These are phyloP conservation scores for Volvox reticuliferus DNA, from an alignment of 139 green algal species.

Conservation along the genomic window DNA sequence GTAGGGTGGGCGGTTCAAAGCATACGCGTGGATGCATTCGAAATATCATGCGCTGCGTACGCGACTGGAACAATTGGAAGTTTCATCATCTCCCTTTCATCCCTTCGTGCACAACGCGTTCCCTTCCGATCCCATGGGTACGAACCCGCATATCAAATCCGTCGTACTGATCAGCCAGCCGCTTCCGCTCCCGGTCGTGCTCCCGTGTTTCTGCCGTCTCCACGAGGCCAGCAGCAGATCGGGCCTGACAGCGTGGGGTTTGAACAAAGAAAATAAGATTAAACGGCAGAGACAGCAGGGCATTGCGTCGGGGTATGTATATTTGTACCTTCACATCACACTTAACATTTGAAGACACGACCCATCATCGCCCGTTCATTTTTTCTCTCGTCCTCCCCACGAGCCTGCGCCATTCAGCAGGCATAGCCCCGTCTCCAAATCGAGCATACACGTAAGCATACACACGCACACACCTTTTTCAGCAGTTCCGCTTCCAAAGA, in stretches of 20 bases:
- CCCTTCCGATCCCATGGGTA: too few species aligned
- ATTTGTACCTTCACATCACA: too few species aligned
- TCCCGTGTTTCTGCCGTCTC: conserved; percentile 76
- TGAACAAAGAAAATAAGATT: not conserved
- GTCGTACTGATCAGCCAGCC: conserved; percentile 83
- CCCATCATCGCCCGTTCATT: too few species aligned
- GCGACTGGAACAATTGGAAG: too few species aligned
- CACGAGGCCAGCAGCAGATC: conserved; percentile 54
- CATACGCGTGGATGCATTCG: not conserved
- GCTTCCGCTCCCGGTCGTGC: conserved; percentile 67
- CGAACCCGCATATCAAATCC: conserved; percentile 78
- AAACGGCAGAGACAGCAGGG: not conserved
- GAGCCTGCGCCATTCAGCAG: too few species aligned
- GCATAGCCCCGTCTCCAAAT: not conserved
- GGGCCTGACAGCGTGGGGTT: not conserved
- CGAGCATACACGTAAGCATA: not conserved
- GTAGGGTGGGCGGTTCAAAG: too few species aligned
- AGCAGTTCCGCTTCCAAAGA: conserved; percentile 76
- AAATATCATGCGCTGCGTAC: not conserved
- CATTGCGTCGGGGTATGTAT: too few species aligned
- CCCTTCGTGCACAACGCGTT: too few species aligned
- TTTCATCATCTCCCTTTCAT: too few species aligned
- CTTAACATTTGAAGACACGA: too few species aligned
- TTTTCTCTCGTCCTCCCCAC: too few species aligned
- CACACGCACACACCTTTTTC: conserved; percentile 25